These are phyloP conservation scores for Arachnomyces sp. DNA, from an alignment of 2,329 filamentous ascomycete genomes.

Conservation along the genomic window DNA sequence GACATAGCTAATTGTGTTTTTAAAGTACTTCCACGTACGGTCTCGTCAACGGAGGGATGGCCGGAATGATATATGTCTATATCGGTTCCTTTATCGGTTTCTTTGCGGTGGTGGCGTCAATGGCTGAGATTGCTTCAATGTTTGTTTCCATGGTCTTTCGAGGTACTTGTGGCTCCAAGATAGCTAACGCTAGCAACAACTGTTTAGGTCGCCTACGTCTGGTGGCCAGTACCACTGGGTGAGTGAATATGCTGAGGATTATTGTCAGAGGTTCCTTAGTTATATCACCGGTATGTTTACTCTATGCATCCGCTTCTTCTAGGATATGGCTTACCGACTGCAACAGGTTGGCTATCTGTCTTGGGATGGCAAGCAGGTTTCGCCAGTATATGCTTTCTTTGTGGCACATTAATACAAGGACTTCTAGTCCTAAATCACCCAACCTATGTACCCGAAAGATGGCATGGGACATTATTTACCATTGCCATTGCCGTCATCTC, in stretches of 20 bases:
- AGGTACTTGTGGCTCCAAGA: neutral
- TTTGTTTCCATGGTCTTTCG: slow-evolving; percentile 5
- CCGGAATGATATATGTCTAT: slow-evolving; percentile 23
- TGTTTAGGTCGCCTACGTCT: slow-evolving; percentile 42
- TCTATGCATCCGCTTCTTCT: slow-evolving; percentile 37
- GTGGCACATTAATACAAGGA: slow-evolving; percentile 28
- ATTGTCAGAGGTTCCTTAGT: slow-evolving; percentile 45
- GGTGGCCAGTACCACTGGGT: slow-evolving; percentile 55
- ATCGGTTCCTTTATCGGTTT: slow-evolving; percentile 54
- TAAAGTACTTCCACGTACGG: slow-evolving; percentile 19
- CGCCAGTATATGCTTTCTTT: slow-evolving; percentile 28
- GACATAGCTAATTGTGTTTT: slow-evolving; percentile 1
- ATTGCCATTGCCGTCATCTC: slow-evolving; percentile 35
- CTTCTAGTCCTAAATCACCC: slow-evolving; percentile 29
- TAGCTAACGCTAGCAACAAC: neutral
- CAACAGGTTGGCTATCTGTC: slow-evolving; percentile 32
- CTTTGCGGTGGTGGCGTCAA: slow-evolving; percentile 49
- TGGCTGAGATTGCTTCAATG: slow-evolving; percentile 56
- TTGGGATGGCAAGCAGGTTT: slow-evolving; percentile 38
- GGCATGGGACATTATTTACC: slow-evolving; percentile 44
- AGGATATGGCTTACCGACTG: slow-evolving; percentile 17
- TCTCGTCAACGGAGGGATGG: slow-evolving; percentile 14
- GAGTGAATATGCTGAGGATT: slow-evolving; percentile 43
- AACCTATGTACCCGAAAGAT: slow-evolving; percentile 31
- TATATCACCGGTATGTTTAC: slow-evolving; percentile 43